A percentile compares a stretch with the other conserved stretches of the same genome.
phyloP scores from a whole-genome alignment of 768 basidiomycete genomes.

The Phylloporus sp. region DNA sequence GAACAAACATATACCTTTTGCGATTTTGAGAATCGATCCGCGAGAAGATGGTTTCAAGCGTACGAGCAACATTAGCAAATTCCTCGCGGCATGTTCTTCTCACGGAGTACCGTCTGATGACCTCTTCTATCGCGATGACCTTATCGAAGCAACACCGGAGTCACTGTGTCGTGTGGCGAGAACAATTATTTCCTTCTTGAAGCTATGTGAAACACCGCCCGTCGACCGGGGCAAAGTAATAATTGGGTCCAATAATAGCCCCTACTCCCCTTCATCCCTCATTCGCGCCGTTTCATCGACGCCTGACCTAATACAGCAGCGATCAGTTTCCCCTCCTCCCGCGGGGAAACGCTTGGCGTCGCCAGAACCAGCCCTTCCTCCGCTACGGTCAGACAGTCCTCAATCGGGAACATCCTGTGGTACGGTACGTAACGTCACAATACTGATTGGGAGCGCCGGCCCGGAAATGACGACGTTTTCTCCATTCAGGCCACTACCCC shows the following conservation, averaged over 20 bases:
- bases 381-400: conserved; percentile 55
- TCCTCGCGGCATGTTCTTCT: conserved; percentile 69
- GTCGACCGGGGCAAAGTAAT: conserved; percentile 45
- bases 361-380: conserved; percentile 44
- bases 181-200: conserved; percentile 67
- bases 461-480: conserved; percentile 38
- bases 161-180: conserved; percentile 67
- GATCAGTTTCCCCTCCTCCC: conserved; percentile 37
- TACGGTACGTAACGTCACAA: conserved; percentile 29
- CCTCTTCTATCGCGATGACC: conserved; percentile 65
- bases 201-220: conserved; percentile 54
- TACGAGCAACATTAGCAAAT: conserved; percentile 71
- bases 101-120: conserved; percentile 62
- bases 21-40: conserved; percentile 58
- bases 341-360: conserved; percentile 49
- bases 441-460: conserved; percentile 12
- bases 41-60: conserved; percentile 64
- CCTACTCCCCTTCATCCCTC: conserved; percentile 26
- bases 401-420: conserved; percentile 39
- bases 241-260: conserved; percentile 38
- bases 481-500: conserved; percentile 31
- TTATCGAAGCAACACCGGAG: conserved; percentile 57
- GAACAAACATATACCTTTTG: conserved; percentile 68
- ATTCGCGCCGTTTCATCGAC: conserved; percentile 56
- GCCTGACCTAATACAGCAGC: conserved; percentile 48